Base-by-base conservation (phyloP, 768 basidiomycete species). In the Lactarius sp. region DNA sequence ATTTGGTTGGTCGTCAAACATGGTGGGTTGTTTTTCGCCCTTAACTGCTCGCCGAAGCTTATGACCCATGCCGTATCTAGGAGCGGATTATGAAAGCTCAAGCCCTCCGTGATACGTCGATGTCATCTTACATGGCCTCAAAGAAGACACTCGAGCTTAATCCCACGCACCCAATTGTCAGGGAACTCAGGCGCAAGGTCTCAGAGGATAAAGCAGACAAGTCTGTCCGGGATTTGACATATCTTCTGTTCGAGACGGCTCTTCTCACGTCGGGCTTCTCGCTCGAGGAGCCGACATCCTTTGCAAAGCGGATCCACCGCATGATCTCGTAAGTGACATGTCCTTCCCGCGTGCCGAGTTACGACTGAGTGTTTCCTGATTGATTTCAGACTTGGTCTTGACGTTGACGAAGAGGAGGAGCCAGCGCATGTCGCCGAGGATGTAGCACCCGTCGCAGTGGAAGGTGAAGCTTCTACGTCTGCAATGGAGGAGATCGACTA, bases 11-110 rank as follows among this genome's bases (percentile, higher is more conserved):
- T 97, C 94, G 33, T 94, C 95, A 60, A 98, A 98, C 83, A 98
- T 98, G 96, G 90, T 87, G 67, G 52, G 82, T 75, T 34, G 27
- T 59, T 41, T 34, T 27, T 60, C 34, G 49, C 39, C 27, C 9
- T 33, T 7, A 16, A 41, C 16, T 6, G 7, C 3, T 31, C 22
- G 14, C 31, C 37, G 52, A 22, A 54, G 20, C 14, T 64, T 27
- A 59, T 50, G 8, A 34, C 1, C 5, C 20, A 13, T 9, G 36
- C 37, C 39, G 42, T 53, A 51, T 71, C 49, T 69, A 87, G 85
- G 91, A 95, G 77, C 88, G 95, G 77, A 97, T 98, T 81, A 98
- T 98, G 96, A 96, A 96, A 79, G 94, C 96, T 13, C 95, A 98
- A 78, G 95, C 95, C 36, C 85, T 96, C 61, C 91, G 94, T 67